Evolutionary conservation across 1,139 yeast species (phyloP).

Genomic region (Kodamaea anthophila): DNA sequence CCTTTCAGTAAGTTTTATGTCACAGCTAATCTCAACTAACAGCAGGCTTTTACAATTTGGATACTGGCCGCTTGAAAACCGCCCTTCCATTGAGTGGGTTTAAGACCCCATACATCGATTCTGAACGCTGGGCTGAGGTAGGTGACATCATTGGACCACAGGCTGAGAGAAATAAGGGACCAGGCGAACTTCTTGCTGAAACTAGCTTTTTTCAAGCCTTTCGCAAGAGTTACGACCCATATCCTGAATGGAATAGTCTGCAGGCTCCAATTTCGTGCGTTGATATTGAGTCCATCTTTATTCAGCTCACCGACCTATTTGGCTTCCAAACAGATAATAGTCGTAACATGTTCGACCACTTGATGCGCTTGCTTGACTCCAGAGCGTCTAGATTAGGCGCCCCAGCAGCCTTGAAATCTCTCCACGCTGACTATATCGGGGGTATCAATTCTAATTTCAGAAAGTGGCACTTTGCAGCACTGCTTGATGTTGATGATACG

Average conservation of each 20-base stretch:
- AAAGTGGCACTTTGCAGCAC: slow-evolving; percentile 96
- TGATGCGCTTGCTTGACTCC: slow-evolving; percentile 59
- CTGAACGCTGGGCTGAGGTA: slow-evolving; percentile 41
- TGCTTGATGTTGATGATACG: slow-evolving; percentile 69
- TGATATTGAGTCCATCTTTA: slow-evolving; percentile 12
- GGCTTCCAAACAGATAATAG: slow-evolving; percentile 63
- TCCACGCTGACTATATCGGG: slow-evolving; percentile 78
- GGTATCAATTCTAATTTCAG: slow-evolving; percentile 88
- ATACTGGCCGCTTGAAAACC: slow-evolving; percentile 4
- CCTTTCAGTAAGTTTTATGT: slow-evolving; percentile 3
- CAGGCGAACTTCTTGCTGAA: slow-evolving; percentile 33
- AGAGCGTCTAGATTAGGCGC: slow-evolving; percentile 62
- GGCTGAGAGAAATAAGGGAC: slow-evolving; percentile 11
- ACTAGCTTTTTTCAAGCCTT: slow-evolving; percentile 34
- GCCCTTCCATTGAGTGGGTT: slow-evolving; percentile 41
- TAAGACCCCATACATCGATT: slow-evolving; percentile 36
- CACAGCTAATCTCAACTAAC: slow-evolving; percentile 1
- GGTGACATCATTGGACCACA: slow-evolving; percentile 21
- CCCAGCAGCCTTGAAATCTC: slow-evolving; percentile 45
- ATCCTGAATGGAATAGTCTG: slow-evolving; percentile 52
- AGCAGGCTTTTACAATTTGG: slow-evolving; percentile 3
- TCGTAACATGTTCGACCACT: slow-evolving; percentile 59
- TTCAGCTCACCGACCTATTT: slow-evolving; percentile 46
- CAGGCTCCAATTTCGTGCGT: slow-evolving; percentile 15
- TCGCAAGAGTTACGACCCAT: slow-evolving; percentile 41